Evolutionary conservation across 352 stramenopile species (phyloP), one percentile per base, ranked within the genome.

Genomic region (Pythium rhizo-oryzae): DNA sequence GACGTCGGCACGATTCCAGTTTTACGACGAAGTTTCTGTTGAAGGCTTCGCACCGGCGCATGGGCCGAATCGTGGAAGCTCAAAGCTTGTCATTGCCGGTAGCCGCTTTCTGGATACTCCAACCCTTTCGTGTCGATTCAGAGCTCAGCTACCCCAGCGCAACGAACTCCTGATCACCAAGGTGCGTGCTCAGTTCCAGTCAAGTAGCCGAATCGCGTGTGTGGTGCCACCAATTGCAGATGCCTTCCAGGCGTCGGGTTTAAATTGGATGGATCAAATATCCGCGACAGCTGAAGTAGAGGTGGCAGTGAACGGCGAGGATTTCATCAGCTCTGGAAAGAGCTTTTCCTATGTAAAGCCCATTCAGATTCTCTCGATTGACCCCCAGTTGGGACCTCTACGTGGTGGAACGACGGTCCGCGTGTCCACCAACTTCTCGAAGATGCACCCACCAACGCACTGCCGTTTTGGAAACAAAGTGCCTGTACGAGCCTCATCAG

Each of bases 231-330:
- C 54, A 33, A 8, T 65, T 13, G 16, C 6, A 23, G 49, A 47
- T 62, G 63, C 41, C 12, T 60, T 76, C 30, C 68, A 54, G 3
- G 61, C 44, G 0, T 71, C 53, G 16, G 70, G 9, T 21, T 13
- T 21, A 12, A 43, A 56, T 19, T 72, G 65, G 65, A 51, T 49
- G 35, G 19, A 67, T 15, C 35, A 53, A 4, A 41, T 41, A 1
- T 18, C 19, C 18, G 53, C 63, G 13, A 62, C 66, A 9, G 75
- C 79, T 11, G 53, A 59, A 24, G 50, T 88, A 18, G 68, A 71
- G 0, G 62, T 89, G 2, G 81, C 80, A 12, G 82, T 81, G 50
- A 91, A 89, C 47, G 81, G 76, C 13, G 59, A 73, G 8, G 82
- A 91, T 44, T 87, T 86, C 59, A 21, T 77, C 0, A 25, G 37